Percentiles rank a stretch among this genome's conserved stretches.
Evolutionary conservation across 805 yeast genomes (phyloP).

Genomic region (Schizosaccharomyces octosporus): DNA sequence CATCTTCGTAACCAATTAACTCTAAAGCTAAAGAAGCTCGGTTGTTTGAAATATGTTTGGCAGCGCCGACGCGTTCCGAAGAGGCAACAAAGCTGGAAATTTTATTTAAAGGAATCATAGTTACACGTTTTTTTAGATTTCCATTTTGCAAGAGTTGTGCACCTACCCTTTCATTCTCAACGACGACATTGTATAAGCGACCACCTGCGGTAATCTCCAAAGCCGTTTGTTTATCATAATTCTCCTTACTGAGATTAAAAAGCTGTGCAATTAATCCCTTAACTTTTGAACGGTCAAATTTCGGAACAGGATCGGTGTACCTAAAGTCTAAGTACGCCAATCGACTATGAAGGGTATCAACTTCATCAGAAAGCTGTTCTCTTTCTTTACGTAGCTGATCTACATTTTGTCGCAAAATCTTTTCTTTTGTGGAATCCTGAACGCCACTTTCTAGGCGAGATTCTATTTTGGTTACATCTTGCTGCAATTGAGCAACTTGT

Average conservation of each 20-base stretch:
- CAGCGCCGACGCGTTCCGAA: conserved; percentile 28
- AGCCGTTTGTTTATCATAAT: conserved; percentile 46
- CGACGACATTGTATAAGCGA: conserved; percentile 66
- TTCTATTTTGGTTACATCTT: conserved; percentile 6
- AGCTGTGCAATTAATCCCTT: conserved; percentile 79
- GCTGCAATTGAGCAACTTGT: conserved; percentile 22
- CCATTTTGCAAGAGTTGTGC: conserved; percentile 60
- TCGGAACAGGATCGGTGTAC: conserved; percentile 37
- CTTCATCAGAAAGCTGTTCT: conserved; percentile 21
- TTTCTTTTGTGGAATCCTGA: conserved; percentile 8
- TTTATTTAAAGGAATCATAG: conserved; percentile 77
- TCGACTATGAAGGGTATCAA: conserved; percentile 33
- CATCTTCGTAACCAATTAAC: conserved; percentile 46
- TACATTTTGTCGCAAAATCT: conserved; percentile 11
- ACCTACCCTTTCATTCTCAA: conserved; percentile 70
- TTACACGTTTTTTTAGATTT: conserved; percentile 52
- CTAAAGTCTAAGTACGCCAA: conserved; percentile 55
- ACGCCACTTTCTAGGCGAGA: conserved; percentile 22
- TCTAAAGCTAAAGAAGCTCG: conserved; percentile 77
- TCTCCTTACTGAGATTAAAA: conserved; percentile 34
- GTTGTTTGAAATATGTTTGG: conserved; percentile 56
- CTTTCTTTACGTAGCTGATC: conserved; percentile 12
- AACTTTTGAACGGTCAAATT: conserved; percentile 37
- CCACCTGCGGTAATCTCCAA: conserved; percentile 89
- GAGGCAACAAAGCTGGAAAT: conserved; percentile 38